These are phyloP conservation scores for Populus ilicifolia DNA, from an alignment of 345 rosid species.

Conservation along the genomic window DNA sequence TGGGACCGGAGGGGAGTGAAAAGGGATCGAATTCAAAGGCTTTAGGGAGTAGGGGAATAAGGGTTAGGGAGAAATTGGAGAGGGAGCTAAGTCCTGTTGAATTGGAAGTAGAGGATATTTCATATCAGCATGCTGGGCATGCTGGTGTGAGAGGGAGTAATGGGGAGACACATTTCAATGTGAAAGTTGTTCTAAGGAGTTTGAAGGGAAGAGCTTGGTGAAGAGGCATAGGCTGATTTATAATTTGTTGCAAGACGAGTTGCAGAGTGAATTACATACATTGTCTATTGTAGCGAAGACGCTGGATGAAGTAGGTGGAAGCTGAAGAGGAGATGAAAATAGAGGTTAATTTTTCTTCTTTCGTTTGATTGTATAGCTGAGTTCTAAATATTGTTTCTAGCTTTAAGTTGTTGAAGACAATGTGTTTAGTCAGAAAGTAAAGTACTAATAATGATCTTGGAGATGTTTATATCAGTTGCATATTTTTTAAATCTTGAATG, in stretches of 20 bases:
- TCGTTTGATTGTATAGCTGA: neutral
- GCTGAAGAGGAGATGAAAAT: conserved; percentile 12
- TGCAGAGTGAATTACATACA: conserved; percentile 79
- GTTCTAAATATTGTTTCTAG: neutral
- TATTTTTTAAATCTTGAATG: neutral
- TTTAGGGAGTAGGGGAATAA: conserved; percentile 61
- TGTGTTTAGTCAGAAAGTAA: neutral
- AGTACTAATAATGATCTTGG: neutral
- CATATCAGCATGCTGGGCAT: conserved; percentile 94
- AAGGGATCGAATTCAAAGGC: conserved; percentile 20
- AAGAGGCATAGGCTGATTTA: conserved; percentile 85
- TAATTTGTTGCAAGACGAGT: conserved; percentile 69
- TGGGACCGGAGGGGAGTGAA: conserved; percentile 7
- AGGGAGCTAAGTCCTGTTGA: conserved; percentile 64
- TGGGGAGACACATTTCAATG: conserved; percentile 83
- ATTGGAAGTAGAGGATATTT: conserved; percentile 71
- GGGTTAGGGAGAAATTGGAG: conserved; percentile 68
- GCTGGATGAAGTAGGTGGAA: conserved; percentile 52
- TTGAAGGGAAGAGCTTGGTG: conserved; percentile 87
- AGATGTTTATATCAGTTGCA: neutral
- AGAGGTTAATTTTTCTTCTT: conserved; percentile 18
- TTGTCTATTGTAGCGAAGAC: conserved; percentile 86
- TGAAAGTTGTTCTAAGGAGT: conserved; percentile 74
- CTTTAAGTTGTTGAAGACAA: neutral
- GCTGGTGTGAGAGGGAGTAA: conserved; percentile 76